A percentile compares a stretch with the other conserved stretches of the same genome.
phyloP scores from a whole-genome alignment of 2,329 filamentous ascomycete genomes.

The Didymella pinodella region DNA sequence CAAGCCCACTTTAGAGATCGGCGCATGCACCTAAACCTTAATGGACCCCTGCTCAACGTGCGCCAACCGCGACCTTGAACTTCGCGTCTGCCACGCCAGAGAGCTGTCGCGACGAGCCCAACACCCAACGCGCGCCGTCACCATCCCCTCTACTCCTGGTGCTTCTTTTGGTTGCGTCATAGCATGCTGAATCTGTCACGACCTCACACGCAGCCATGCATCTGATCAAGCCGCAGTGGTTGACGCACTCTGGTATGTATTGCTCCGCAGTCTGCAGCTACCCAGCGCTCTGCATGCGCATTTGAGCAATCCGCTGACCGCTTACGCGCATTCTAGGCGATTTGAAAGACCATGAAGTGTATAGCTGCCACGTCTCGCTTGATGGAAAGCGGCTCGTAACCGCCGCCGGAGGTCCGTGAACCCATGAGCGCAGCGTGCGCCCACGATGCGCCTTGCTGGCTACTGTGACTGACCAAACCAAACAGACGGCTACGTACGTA shows the following conservation, averaged over 20 bases:
- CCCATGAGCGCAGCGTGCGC: slow-evolving; percentile 25
- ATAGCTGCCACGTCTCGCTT: slow-evolving; percentile 96
- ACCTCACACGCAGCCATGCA: slow-evolving; percentile 53
- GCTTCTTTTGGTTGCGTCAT: slow-evolving; percentile 34
- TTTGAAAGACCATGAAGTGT: slow-evolving; percentile 98
- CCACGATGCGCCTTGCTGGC: slow-evolving; percentile 29
- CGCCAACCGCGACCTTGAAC: slow-evolving; percentile 37
- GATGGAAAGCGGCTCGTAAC: slow-evolving; percentile 92
- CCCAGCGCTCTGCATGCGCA: slow-evolving; percentile 1
- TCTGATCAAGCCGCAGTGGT: slow-evolving; percentile 92
- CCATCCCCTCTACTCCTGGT: slow-evolving; percentile 6
- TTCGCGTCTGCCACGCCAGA: slow-evolving; percentile 43
- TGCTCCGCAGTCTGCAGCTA: slow-evolving; percentile 24
- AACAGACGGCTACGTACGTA: slow-evolving; percentile 90
- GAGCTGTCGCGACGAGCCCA: slow-evolving; percentile 39
- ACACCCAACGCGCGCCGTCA: slow-evolving; percentile 25
- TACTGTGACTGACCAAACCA: slow-evolving; percentile 26
- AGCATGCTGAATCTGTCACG: slow-evolving; percentile 33
- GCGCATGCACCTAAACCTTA: slow-evolving; percentile 46
- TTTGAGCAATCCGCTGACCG: slow-evolving; percentile 25
- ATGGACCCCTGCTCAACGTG: slow-evolving; percentile 36
- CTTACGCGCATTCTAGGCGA: slow-evolving; percentile 68
- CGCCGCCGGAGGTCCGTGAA: slow-evolving; percentile 80
- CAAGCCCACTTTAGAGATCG: slow-evolving; percentile 33
- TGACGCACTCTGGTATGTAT: slow-evolving; percentile 83